Percentiles rank a stretch among this genome's conserved stretches.
phyloP scores from a whole-genome alignment of 1,139 yeast species.

The Ogataea hybrid region DNA sequence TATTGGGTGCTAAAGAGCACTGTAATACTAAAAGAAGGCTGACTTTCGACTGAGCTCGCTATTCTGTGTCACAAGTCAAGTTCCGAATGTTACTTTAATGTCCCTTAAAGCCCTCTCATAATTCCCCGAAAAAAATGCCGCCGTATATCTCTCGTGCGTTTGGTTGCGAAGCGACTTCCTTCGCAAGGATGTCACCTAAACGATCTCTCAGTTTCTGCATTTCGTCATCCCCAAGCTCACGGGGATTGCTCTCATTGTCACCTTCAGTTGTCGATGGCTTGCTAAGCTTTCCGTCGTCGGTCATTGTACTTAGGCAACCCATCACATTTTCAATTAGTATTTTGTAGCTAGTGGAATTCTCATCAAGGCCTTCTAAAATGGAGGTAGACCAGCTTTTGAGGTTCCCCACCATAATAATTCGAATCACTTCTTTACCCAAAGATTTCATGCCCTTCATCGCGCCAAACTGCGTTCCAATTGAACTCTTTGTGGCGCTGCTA shows the following conservation, averaged over 20 bases:
- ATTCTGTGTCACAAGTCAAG: neutral
- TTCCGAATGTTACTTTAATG: too few relatives aligned
- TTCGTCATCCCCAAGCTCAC: conserved; percentile 29
- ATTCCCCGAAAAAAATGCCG: conserved; percentile 82
- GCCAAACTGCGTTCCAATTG: conserved; percentile 89
- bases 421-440: conserved; percentile 84
- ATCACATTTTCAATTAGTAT: conserved; percentile 48
- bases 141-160: conserved; percentile 58
- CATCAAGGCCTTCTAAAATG: conserved; percentile 38
- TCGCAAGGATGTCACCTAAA: conserved; percentile 60
- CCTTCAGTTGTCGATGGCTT: conserved; percentile 16
- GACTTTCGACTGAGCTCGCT: conserved; percentile 16
- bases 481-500: conserved; percentile 47
- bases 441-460: conserved; percentile 82
- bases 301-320: conserved; percentile 51
- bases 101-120: neutral
- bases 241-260: neutral
- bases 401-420: conserved; percentile 83
- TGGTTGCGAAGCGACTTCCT: conserved; percentile 45
- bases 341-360: conserved; percentile 35
- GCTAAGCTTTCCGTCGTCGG: conserved; percentile 33
- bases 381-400: conserved; percentile 73
- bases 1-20: neutral
- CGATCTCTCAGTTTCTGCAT: conserved; percentile 43
- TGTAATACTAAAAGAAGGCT: conserved; percentile 22